phyloP scores from a whole-genome alignment of 345 rosid species.

The Gossypium rotundifolium region DNA sequence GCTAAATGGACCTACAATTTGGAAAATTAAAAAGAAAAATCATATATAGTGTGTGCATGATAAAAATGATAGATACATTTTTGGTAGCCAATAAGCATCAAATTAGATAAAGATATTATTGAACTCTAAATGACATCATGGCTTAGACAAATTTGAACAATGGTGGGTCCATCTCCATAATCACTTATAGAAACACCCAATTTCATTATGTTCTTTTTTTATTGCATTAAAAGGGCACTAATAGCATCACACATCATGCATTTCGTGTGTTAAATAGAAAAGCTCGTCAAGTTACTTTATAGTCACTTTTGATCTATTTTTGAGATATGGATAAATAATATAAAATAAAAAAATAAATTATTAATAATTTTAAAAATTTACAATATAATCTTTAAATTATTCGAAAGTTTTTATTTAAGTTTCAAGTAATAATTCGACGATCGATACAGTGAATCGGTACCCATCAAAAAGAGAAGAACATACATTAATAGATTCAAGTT shows the following conservation, averaged over 20 bases:
- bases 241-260: neutral
- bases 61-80: neutral
- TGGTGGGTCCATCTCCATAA: conserved; percentile 5
- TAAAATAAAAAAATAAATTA: too few relatives aligned
- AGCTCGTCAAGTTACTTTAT: neutral
- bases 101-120: conserved; percentile 14
- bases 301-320: neutral
- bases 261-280: neutral
- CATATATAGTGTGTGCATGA: neutral
- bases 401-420: too few relatives aligned
- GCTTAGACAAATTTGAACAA: conserved; percentile 19
- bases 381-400: accelerated
- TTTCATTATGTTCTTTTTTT: neutral
- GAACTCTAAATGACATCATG: conserved; percentile 24
- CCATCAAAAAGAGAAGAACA: too few relatives aligned
- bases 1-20: neutral
- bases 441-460: accelerated
- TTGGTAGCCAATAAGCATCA: neutral
- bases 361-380: too few relatives aligned
- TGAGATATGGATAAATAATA: neutral
- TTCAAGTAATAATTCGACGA: too few relatives aligned
- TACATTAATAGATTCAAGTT: too few relatives aligned
- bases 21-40: neutral
- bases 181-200: neutral
- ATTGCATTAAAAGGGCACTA: neutral